phyloP scores from a whole-genome alignment of 805 yeast genomes.

The Metschnikowia cubensis region DNA sequence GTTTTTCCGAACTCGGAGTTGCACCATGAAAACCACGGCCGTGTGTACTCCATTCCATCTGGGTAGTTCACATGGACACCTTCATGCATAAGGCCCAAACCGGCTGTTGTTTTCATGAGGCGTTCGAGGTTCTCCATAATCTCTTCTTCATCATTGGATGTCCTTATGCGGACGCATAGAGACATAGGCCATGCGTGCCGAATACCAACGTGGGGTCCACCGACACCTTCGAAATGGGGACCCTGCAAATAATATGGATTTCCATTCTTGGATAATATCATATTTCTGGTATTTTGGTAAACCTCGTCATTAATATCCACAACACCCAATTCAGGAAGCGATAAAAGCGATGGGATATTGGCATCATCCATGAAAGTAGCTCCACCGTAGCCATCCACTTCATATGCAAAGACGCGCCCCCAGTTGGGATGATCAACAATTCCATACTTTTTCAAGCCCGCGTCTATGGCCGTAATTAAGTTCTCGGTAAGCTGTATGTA shows the following conservation, averaged over 20 bases:
- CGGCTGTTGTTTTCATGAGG: constrained; percentile 61
- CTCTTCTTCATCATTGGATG: constrained; percentile 68
- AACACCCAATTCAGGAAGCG: constrained; percentile 79
- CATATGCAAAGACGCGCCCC: constrained; percentile 83
- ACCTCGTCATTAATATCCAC: constrained; percentile 46
- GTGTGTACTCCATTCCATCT: constrained; percentile 49
- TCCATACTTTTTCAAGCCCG: constrained; percentile 62
- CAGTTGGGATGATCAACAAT: constrained; percentile 61
- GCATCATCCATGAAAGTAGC: constrained; percentile 82
- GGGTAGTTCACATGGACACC: constrained; percentile 61
- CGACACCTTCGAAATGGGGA: constrained; percentile 64
- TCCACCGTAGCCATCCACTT: constrained; percentile 84
- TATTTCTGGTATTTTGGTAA: constrained; percentile 73
- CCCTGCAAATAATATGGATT: constrained; percentile 79
- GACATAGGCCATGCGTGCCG: constrained; percentile 90
- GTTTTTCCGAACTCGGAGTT: constrained; percentile 89
- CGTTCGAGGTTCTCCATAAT: constrained; percentile 47
- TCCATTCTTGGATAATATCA: constrained; percentile 65
- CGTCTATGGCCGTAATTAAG: constrained; percentile 41
- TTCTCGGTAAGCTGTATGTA: constrained; percentile 23
- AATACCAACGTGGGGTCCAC: constrained; percentile 88
- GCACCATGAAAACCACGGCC: constrained; percentile 95
- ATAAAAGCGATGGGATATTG: constrained; percentile 74
- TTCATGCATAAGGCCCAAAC: constrained; percentile 82
- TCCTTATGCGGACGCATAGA: constrained; percentile 67